Evolutionary conservation across 768 basidiomycete genomes (phyloP).

Genomic region (Termitomyces sp.): DNA sequence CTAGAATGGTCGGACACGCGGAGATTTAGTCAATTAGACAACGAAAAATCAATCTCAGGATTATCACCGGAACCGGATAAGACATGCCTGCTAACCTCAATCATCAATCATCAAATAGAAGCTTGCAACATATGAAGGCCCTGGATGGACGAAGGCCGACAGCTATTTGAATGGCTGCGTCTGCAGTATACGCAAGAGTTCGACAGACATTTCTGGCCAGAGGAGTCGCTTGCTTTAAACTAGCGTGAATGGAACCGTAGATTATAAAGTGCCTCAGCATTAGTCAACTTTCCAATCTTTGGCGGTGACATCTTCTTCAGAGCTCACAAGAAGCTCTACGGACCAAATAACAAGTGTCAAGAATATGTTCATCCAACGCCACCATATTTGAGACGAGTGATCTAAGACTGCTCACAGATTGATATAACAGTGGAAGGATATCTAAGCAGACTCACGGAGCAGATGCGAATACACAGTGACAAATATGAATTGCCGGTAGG

Average conservation of each 20-base stretch:
- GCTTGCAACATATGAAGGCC: background rate
- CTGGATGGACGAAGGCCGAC: background rate
- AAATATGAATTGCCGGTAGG: conserved; percentile 81
- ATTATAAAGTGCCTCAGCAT: conserved; percentile 5
- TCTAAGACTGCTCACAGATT: conserved; percentile 58
- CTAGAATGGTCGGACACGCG: conserved; percentile 23
- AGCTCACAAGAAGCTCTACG: conserved; percentile 72
- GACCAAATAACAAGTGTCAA: conserved; percentile 83
- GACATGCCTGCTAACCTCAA: conserved; percentile 7
- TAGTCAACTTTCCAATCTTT: conserved; percentile 81
- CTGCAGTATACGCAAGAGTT: background rate
- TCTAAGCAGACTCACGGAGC: conserved; percentile 51
- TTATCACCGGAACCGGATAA: conserved; percentile 35
- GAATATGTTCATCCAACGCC: conserved; percentile 89
- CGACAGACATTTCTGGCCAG: background rate
- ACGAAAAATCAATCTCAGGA: conserved; percentile 27
- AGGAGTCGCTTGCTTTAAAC: background rate
- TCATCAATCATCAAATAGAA: background rate
- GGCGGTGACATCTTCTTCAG: conserved; percentile 59
- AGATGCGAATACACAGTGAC: conserved; percentile 86
- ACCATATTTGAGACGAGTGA: conserved; percentile 89
- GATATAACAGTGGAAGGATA: background rate
- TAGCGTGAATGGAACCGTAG: background rate
- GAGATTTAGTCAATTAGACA: conserved; percentile 26
- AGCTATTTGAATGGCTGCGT: background rate